Conservation (phyloP, 2,329 filamentous ascomycete species). For the Metarhizium rileyi region DNA sequence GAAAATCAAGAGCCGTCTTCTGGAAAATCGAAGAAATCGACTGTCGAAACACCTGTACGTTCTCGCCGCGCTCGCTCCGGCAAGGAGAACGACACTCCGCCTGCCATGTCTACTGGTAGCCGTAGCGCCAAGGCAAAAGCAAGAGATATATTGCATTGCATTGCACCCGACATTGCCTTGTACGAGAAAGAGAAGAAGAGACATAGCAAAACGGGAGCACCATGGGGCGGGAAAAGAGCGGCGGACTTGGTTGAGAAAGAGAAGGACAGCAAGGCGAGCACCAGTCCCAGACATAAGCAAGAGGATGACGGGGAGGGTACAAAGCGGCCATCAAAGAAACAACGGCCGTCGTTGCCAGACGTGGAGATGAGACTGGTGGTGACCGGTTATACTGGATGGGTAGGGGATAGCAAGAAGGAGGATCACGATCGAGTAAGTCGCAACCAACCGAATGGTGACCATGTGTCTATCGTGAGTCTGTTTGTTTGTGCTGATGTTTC, state of each 20-base stretch:
- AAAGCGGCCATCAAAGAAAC: slow-evolving; percentile 49
- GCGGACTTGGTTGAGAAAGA: slow-evolving; percentile 48
- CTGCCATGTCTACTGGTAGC: slow-evolving; percentile 55
- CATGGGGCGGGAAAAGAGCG: slow-evolving; percentile 55
- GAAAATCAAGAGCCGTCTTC: slow-evolving; percentile 24
- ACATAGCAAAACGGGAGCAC: slow-evolving; percentile 34
- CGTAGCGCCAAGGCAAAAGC: slow-evolving; percentile 86
- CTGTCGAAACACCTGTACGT: slow-evolving; percentile 29
- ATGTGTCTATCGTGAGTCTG: not conserved
- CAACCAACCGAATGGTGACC: not conserved
- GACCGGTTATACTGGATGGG: slow-evolving; percentile 79
- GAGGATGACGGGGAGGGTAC: slow-evolving; percentile 31
- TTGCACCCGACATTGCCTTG: slow-evolving; percentile 75
- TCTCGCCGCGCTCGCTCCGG: slow-evolving; percentile 40
- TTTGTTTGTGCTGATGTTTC: slow-evolving; percentile 12
- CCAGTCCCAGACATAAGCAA: slow-evolving; percentile 35
- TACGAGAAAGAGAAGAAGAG: slow-evolving; percentile 94
- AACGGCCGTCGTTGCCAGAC: slow-evolving; percentile 49
- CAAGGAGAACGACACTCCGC: slow-evolving; percentile 80
- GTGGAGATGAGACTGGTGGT: slow-evolving; percentile 68
- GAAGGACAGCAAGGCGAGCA: slow-evolving; percentile 28
- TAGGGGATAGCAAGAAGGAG: slow-evolving; percentile 61
- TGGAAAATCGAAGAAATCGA: slow-evolving; percentile 11
- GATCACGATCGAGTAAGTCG: slow-evolving; percentile 66
- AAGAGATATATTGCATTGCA: slow-evolving; percentile 61